Evolutionary conservation across 352 stramenopile species (phyloP).

Genomic region (Pythium guiyangense): DNA sequence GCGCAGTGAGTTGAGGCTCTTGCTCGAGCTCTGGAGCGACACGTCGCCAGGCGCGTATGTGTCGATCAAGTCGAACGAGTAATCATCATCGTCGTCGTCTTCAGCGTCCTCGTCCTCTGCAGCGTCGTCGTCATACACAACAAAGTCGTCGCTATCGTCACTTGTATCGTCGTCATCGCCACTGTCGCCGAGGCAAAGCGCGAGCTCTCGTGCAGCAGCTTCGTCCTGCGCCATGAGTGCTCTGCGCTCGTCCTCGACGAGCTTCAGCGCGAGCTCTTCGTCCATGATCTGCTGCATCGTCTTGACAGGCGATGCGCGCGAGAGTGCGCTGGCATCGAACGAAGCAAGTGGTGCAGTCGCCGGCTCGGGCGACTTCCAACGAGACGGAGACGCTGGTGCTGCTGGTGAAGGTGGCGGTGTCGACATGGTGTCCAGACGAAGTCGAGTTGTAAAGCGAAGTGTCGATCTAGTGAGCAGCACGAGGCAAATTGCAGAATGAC

Average conservation of each 20-base stretch:
- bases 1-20: conserved; percentile 23
- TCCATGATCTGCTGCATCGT: conserved; percentile 68
- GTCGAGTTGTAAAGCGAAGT: no score
- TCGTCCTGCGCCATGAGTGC: conserved; percentile 16
- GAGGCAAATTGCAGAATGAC: no score
- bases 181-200: conserved; percentile 6
- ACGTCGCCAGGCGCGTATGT: conserved; percentile 3
- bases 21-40: not conserved
- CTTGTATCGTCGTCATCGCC: conserved; percentile 10
- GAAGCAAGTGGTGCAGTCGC: no score
- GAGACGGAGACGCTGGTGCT: no score
- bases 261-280: conserved; percentile 43
- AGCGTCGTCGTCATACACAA: conserved; percentile 9
- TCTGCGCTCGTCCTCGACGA: conserved; percentile 28
- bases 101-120: conserved; percentile 25
- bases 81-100: conserved; percentile 13
- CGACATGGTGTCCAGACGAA: no score
- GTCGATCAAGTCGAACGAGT: conserved; percentile 18
- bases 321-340: no score
- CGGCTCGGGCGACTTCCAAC: no score
- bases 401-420: no score
- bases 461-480: no score
- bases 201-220: not conserved
- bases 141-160: conserved; percentile 11
- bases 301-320: not conserved